Evolutionary conservation across 1,284 basidiomycete genomes (phyloP).

Genomic region (Rhizoctonia solani): DNA sequence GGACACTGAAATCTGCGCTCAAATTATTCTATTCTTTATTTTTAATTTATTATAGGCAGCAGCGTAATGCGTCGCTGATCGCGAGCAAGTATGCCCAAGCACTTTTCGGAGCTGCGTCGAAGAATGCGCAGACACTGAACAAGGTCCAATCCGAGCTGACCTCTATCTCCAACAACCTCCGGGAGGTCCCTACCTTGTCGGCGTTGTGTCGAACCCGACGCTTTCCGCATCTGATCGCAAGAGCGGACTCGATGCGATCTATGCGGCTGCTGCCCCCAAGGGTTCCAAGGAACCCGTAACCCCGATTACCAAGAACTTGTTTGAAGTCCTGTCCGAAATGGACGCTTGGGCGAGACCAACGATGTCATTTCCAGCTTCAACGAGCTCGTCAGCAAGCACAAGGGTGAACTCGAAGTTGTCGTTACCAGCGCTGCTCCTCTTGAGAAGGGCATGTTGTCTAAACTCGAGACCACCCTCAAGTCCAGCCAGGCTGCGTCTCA

Average conservation of each 20-base stretch:
- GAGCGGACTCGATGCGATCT: conserved; percentile 70
- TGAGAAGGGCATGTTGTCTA: conserved; percentile 68
- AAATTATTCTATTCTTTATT: too few relatives aligned
- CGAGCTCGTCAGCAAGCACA: conserved; percentile 86
- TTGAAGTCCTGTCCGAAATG: conserved; percentile 93
- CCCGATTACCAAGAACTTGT: conserved; percentile 91
- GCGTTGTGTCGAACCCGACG: conserved; percentile 87
- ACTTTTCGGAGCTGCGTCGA: conserved; percentile 87
- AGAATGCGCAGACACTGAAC: conserved; percentile 76
- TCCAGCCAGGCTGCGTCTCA: conserved; percentile 79
- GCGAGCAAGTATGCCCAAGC: conserved; percentile 94
- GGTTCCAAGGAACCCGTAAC: conserved; percentile 71
- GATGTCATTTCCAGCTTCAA: conserved; percentile 93
- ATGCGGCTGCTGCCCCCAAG: conserved; percentile 55
- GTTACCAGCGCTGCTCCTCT: conserved; percentile 88
- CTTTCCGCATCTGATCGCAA: conserved; percentile 78
- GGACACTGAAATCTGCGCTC: too few relatives aligned
- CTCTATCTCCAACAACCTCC: conserved; percentile 68
- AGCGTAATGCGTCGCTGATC: conserved; percentile 60
- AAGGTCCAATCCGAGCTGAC: conserved; percentile 85
- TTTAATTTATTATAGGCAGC: background rate
- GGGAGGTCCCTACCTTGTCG: conserved; percentile 63
- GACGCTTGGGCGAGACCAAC: conserved; percentile 80
- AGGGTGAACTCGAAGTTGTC: conserved; percentile 90
- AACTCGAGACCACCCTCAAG: conserved; percentile 84